Base-by-base conservation (phyloP, 805 yeast species). In the Kluyveromyces starmeri region DNA sequence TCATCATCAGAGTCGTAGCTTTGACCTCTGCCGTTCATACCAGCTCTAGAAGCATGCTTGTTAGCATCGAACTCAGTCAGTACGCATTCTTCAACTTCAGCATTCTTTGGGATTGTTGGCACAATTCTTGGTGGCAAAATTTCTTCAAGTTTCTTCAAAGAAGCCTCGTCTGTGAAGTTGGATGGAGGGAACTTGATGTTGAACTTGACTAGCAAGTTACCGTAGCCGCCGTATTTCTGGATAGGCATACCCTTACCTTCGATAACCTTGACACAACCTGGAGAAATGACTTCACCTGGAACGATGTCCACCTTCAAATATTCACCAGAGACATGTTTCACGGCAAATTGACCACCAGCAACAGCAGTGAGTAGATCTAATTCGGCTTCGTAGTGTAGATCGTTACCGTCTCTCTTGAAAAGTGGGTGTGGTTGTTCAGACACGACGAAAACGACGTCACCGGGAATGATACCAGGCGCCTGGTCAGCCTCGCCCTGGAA, bases 161-260 rank as follows among this genome's bases (percentile, higher is more conserved):
- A 71, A 35, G 77, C 85, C 59, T 83, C 95, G 40, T 71, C 52
- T 32, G 94, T 71, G 57, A 83, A 85, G 54, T 78, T 71, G 35
- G 69, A 62, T 35, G 58, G 56, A 45, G 99, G 99, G 84, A 92
- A 92, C 57, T 82, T 85, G 52, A 92, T 73, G 45, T 75, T 77
- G 65, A 92, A 92, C 57, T 83, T 79, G 48, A 92, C 66, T 51
- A 83, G 75, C 66, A 92, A 71, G 65, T 85, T 76, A 63, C 99
- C 99, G 52, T 60, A 70, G 44, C 86, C 84, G 59, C 95, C 95
- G 58, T 73, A 79, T 64, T 92, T 78, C 64, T 71, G 79, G 46
- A 89, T 67, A 47, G 98, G 99, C 98, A 92, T 92, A 77, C 99
- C 99, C 64, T 89, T 88, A 51, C 78, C 84, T 48, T 81, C 85